phyloP scores from a whole-genome alignment of 129 eudicot species.

The Kitagawia praeruptora region DNA sequence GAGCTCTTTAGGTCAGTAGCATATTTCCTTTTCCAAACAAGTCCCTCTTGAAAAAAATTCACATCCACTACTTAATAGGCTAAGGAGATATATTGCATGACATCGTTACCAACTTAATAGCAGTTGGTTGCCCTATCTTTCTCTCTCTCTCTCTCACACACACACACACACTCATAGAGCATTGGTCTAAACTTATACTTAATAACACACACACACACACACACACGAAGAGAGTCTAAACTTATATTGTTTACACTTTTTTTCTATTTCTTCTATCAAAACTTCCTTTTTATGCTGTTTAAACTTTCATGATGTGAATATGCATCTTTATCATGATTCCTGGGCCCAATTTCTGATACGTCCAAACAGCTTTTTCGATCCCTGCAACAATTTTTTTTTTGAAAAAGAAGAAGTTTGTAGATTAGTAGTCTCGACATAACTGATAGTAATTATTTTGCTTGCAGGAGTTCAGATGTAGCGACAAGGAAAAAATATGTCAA shows the following conservation, averaged over 20 bases:
- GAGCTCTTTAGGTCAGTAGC: slow-evolving; percentile 64
- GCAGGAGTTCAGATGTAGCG: slow-evolving; percentile 72
- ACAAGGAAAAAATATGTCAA: slow-evolving; percentile 68
- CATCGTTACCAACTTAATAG: neutral
- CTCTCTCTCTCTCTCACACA: neutral
- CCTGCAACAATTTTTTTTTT: neutral
- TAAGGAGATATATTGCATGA: neutral
- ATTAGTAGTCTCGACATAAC: neutral
- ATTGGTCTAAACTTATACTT: neutral
- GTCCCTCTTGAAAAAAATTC: neutral
- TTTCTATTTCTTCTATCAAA: neutral
- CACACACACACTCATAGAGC: neutral
- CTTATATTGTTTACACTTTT: neutral
- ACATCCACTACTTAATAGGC: neutral
- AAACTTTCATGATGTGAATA: neutral
- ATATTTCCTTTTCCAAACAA: neutral
- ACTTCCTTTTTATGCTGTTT: neutral
- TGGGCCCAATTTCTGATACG: neutral
- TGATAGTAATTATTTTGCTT: slow-evolving; percentile 1
- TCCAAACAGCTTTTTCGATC: neutral
- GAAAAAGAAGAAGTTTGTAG: neutral
- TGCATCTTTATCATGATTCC: neutral
- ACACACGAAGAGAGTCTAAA: neutral
- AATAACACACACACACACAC: neutral
- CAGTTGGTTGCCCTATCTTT: neutral